phyloP scores from a whole-genome alignment of 768 basidiomycete genomes.

The Cytidiella melzeri region DNA sequence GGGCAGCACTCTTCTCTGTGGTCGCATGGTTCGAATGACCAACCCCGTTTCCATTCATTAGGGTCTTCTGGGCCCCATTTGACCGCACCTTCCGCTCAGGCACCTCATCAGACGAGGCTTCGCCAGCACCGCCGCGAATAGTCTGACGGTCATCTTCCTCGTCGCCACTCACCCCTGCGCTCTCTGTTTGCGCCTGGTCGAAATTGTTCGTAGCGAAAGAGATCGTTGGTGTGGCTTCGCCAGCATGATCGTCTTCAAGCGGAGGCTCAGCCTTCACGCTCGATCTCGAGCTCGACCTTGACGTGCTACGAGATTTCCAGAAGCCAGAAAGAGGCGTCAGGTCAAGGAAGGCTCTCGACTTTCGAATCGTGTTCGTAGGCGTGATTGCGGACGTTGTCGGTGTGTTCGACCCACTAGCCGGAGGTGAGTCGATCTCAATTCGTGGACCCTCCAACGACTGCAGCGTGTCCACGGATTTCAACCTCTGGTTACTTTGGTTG shows the following conservation, averaged over 20 bases:
- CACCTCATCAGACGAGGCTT: constrained; percentile 11
- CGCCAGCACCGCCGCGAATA: constrained; percentile 16
- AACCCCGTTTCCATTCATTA: constrained; percentile 17
- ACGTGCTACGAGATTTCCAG: constrained; percentile 35
- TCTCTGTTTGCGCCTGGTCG: constrained; percentile 1
- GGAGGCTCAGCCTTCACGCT: constrained; percentile 16
- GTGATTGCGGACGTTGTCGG: constrained; percentile 33
- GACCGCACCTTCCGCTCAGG: constrained; percentile 18
- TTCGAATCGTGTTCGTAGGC: constrained; percentile 12
- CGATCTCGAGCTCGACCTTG: constrained; percentile 37
- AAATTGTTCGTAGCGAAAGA: constrained; percentile 2
- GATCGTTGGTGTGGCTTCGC: constrained; percentile 12
- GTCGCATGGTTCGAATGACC: constrained; percentile 5
- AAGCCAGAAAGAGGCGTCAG: constrained; percentile 61
- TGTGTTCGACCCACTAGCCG: constrained; percentile 51
- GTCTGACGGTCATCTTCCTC: constrained; percentile 24
- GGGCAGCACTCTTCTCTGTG: constrained; percentile 16
- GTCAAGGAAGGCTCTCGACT: constrained; percentile 40
- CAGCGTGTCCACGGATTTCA: background rate
- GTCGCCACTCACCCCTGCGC: constrained; percentile 1
- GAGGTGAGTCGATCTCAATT: constrained; percentile 29
- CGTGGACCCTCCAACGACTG: background rate
- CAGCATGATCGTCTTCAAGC: constrained; percentile 17
- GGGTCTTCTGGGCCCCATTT: constrained; percentile 17
- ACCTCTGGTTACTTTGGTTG: background rate